Percentiles rank a stretch among this genome's conserved stretches.
Evolutionary conservation across 2,329 filamentous ascomycete species (phyloP).

Genomic region (Paracoccidioides lutzii): DNA sequence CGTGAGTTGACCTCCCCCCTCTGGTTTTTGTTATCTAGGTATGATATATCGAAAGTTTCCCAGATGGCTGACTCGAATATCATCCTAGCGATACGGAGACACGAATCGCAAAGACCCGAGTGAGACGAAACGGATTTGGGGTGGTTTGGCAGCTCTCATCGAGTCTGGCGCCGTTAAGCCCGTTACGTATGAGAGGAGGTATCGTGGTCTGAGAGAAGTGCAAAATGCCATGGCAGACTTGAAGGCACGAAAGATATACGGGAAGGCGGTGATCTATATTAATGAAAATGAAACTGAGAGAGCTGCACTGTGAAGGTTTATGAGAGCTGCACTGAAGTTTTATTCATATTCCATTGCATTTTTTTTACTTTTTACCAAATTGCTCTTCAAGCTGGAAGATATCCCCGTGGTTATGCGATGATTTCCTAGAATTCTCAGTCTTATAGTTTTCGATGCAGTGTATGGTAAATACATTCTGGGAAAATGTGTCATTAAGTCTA

Average conservation of each 20-base stretch:
- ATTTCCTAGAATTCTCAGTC: background rate
- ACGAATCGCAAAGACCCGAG: constrained; percentile 38
- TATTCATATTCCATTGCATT: background rate
- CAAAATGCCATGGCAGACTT: constrained; percentile 41
- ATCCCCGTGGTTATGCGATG: background rate
- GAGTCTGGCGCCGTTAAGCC: constrained; percentile 38
- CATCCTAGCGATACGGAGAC: constrained; percentile 39
- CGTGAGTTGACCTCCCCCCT: constrained; percentile 6
- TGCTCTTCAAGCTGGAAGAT: background rate
- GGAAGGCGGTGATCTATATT: constrained; percentile 43
- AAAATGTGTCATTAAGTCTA: no score
- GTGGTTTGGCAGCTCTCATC: constrained; percentile 38
- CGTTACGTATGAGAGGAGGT: constrained; percentile 38
- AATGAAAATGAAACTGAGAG: constrained; percentile 7
- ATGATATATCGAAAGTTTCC: background rate
- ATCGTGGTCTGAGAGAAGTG: constrained; percentile 39
- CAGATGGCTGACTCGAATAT: background rate
- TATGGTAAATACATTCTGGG: no score
- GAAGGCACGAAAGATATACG: constrained; percentile 38
- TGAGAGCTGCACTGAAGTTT: background rate
- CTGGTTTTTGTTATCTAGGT: background rate
- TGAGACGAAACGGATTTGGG: constrained; percentile 39
- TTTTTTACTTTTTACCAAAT: background rate
- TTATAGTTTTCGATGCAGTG: no score
- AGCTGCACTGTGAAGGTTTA: background rate